Conservation (phyloP, 2,329 filamentous ascomycete species). For the Penicillium freii region DNA sequence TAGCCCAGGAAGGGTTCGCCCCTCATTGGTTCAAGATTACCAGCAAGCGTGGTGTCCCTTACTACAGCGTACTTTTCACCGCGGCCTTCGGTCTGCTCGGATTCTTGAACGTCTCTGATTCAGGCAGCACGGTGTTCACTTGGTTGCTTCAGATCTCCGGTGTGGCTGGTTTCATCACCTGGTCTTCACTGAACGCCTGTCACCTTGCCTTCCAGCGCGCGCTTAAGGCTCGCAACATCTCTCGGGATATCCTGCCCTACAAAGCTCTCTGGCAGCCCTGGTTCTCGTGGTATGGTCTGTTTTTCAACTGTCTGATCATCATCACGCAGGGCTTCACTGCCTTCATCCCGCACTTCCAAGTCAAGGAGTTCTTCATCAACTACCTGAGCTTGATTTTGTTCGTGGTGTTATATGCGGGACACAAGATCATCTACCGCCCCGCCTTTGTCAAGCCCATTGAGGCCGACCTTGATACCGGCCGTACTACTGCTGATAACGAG, state of each 20-base stretch:
- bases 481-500: slow-evolving; percentile 35
- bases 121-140: slow-evolving; percentile 59
- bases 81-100: slow-evolving; percentile 60
- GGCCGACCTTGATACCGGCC: slow-evolving; percentile 46
- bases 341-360: slow-evolving; percentile 60
- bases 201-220: slow-evolving; percentile 64
- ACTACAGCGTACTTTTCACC: slow-evolving; percentile 44
- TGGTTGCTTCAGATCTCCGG: slow-evolving; percentile 37
- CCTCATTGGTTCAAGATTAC: slow-evolving; percentile 44
- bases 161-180: slow-evolving; percentile 37
- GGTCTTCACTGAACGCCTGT: slow-evolving; percentile 46
- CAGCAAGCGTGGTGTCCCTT: slow-evolving; percentile 44
- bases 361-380: slow-evolving; percentile 60
- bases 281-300: slow-evolving; percentile 63
- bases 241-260: slow-evolving; percentile 62
- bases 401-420: slow-evolving; percentile 56
- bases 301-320: slow-evolving; percentile 63
- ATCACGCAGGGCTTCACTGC: slow-evolving; percentile 67
- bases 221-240: slow-evolving; percentile 55
- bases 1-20: slow-evolving; percentile 51
- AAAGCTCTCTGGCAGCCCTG: slow-evolving; percentile 61
- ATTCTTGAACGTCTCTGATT: slow-evolving; percentile 65
- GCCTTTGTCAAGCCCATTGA: slow-evolving; percentile 40
- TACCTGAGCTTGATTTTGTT: slow-evolving; percentile 67
- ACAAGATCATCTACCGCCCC: slow-evolving; percentile 51